A percentile compares a stretch with the other conserved stretches of the same genome.
These are phyloP conservation scores for Skeletonema costatum DNA, from an alignment of 108 stramenopile species.

Conservation along the genomic window DNA sequence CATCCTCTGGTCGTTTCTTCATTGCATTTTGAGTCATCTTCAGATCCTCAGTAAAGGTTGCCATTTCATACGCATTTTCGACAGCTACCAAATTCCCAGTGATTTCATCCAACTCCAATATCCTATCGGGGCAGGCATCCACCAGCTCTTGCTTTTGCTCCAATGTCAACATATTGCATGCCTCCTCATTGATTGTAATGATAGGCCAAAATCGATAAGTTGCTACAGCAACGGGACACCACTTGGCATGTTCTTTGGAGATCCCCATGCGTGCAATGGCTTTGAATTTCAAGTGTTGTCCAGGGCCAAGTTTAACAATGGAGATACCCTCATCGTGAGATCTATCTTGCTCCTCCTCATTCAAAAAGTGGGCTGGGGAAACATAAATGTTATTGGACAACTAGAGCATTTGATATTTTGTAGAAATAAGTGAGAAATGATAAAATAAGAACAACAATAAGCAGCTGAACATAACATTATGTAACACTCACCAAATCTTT, in stretches of 20 bases:
- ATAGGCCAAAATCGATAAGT: conserved; percentile 94
- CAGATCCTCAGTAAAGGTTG: conserved; percentile 87
- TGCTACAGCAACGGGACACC: conserved; percentile 95
- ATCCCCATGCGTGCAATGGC: conserved; percentile 96
- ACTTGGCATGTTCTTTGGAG: conserved; percentile 98
- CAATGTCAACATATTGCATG: conserved; percentile 78
- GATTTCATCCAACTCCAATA: conserved; percentile 77
- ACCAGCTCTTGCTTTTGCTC: conserved; percentile 91
- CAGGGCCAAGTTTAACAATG: conserved; percentile 93
- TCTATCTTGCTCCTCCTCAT: conserved; percentile 80
- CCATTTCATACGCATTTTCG: conserved; percentile 83
- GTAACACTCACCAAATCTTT: conserved; percentile 56
- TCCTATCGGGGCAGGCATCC: conserved; percentile 87
- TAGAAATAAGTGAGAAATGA: not conserved
- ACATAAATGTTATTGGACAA: conserved; percentile 72
- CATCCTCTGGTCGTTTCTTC: conserved; percentile 85
- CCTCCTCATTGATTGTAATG: conserved; percentile 90
- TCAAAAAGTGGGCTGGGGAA: conserved; percentile 82
- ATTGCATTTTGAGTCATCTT: conserved; percentile 68
- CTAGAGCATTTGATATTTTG: conserved; percentile 14
- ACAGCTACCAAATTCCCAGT: conserved; percentile 68
- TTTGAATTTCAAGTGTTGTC: conserved; percentile 92
- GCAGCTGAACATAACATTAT: no score
- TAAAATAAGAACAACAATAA: not conserved
- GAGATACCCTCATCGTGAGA: conserved; percentile 90